Conservation (phyloP, 2,329 filamentous ascomycete genomes). For the Aureobasidium leucospermi region DNA sequence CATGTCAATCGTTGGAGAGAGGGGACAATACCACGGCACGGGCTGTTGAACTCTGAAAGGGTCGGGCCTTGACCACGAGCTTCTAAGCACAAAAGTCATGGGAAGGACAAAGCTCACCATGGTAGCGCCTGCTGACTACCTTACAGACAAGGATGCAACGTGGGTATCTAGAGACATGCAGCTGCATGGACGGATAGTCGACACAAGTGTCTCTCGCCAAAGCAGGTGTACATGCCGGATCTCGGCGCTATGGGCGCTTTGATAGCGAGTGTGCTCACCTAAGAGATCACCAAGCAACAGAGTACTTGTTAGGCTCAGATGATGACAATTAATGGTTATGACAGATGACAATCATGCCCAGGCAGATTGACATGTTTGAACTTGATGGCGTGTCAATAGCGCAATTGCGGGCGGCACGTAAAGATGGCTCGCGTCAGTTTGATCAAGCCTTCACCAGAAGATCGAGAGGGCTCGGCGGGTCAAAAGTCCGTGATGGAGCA, state of each 20-base stretch:
- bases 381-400: constrained; percentile 5
- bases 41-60: neutral
- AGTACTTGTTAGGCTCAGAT: neutral
- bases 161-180: neutral
- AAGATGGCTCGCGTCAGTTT: neutral
- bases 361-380: neutral
- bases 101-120: neutral
- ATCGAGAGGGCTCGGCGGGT: neutral
- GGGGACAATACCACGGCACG: neutral
- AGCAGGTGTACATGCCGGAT: neutral
- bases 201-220: constrained; percentile 4
- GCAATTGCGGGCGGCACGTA: neutral
- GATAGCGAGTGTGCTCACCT: neutral
- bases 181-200: constrained; percentile 1
- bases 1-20: neutral
- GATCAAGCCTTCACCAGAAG: neutral
- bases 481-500: neutral
- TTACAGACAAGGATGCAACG: neutral
- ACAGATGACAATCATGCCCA: neutral
- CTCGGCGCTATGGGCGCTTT: neutral
- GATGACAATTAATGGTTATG: constrained; percentile 3
- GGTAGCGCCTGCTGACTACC: neutral
- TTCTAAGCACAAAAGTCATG: neutral
- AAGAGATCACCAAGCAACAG: neutral
- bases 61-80: constrained; percentile 4